These are phyloP conservation scores for Chloris gayana DNA, from an alignment of 176 grass and related monocot species.

Conservation along the genomic window DNA sequence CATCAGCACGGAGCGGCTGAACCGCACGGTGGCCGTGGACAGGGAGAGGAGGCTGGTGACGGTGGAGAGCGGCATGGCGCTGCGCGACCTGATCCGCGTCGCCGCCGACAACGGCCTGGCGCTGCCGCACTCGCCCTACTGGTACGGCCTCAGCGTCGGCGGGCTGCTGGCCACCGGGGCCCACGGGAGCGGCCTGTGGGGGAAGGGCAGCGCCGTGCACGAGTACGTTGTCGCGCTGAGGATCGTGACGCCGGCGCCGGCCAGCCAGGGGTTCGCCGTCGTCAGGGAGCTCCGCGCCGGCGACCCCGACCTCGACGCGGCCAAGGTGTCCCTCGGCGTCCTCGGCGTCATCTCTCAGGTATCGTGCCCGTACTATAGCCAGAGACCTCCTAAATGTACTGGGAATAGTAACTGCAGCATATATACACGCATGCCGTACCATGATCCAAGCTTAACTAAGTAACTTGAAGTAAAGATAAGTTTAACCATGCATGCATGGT, in stretches of 20 bases:
- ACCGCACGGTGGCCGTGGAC: slow-evolving; percentile 12
- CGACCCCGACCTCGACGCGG: slow-evolving; percentile 18
- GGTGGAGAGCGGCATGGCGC: slow-evolving; percentile 31
- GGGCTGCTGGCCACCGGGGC: slow-evolving; percentile 27
- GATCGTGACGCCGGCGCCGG: slow-evolving; percentile 31
- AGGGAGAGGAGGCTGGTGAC: not conserved
- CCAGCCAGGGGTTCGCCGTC: slow-evolving; percentile 21
- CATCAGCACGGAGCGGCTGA: slow-evolving; percentile 24
- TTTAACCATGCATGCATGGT: no score
- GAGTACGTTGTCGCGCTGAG: slow-evolving; percentile 19
- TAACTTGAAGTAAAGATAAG: no score
- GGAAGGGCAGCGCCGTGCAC: slow-evolving; percentile 28
- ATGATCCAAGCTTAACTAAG: no score
- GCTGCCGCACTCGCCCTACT: slow-evolving; percentile 34
- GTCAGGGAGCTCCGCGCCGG: slow-evolving; percentile 7
- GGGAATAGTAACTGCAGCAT: not conserved
- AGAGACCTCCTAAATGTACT: not conserved
- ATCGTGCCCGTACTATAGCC: no score
- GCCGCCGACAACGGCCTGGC: not conserved
- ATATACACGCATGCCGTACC: no score
- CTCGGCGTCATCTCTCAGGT: slow-evolving; percentile 41
- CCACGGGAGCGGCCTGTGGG: slow-evolving; percentile 27
- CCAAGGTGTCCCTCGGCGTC: slow-evolving; percentile 38
- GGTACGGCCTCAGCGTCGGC: slow-evolving; percentile 28
- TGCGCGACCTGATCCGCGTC: slow-evolving; percentile 1